Evolutionary conservation across 306 rosid genomes (phyloP), one percentile per base, ranked within the genome.

Genomic region (Cucumis hystrix): DNA sequence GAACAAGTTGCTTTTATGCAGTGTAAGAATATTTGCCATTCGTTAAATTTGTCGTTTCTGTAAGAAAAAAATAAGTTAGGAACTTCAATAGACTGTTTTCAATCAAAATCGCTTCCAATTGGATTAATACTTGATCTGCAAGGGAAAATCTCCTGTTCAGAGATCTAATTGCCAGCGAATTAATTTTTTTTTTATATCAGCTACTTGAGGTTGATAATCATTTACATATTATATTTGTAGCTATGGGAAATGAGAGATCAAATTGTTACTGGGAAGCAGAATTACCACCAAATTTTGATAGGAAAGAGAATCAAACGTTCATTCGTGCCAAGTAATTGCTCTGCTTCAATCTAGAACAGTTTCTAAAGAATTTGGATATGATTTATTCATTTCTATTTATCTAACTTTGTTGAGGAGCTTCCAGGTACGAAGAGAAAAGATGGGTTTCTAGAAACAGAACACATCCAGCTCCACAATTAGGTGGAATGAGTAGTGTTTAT

Each of bases 1-100:
- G 91, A 94, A 41, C 98, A 94, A 85, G 85, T 91, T 82, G 83
- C 96, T 77, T 90, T 85, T 81, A 91, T 94, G 98, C 92, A 90
- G 83, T 83, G 98, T 91, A 91, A 90, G 98, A 47, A 81, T 25
- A 47, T 5, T 17, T 52, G 25, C 7, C n/a, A 10, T 73, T 63
- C 33, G 56, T 77, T 41, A 30, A 21, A 11, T 30, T 78, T 68
- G 15, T 79, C 12, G 28, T 28, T 63, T 21, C 45, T 7, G 60
- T 45, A 23, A 28, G 58, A 51, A 71, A 49, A 71, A 33, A 45
- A 33, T 30, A 49, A 71, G 21, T 49, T 51, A 71, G 76, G 25
- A 49, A 17, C 25, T 25, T 47, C 33, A 23, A 23, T 14, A 12
- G 52, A 10, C 55, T 21, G 37, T n/a, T 69, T 20, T 45, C 37